These are phyloP conservation scores for Aspergillus conjunctus DNA, from an alignment of 495 filamentous ascomycete species.

Conservation along the genomic window DNA sequence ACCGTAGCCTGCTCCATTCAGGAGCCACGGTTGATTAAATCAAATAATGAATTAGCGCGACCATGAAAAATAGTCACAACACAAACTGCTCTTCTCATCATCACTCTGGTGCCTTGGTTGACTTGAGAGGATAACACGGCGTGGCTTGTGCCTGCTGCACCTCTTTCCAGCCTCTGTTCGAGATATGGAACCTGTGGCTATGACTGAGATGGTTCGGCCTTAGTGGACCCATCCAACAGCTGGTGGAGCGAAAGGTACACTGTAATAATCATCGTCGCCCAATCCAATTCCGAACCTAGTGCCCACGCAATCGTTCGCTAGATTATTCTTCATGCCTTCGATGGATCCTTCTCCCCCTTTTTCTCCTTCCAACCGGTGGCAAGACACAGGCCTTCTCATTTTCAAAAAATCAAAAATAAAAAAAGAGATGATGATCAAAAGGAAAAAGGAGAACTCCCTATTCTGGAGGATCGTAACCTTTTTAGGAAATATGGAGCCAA, in stretches of 20 bases:
- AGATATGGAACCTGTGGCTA: constrained; percentile 16
- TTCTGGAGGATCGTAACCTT: constrained; percentile 9
- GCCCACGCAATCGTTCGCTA: constrained; percentile 11
- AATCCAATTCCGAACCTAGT: constrained; percentile 10
- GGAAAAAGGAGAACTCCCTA: constrained; percentile 19
- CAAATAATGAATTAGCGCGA: not conserved
- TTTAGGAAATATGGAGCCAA: constrained; percentile 9
- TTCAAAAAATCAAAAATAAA: not conserved
- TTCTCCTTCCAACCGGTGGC: constrained; percentile 19
- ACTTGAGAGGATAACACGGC: constrained; percentile 6
- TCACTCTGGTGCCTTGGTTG: not conserved
- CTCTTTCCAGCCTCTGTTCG: not conserved
- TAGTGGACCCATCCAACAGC: constrained; percentile 12
- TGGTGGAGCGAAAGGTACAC: constrained; percentile 12
- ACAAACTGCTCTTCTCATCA: constrained; percentile 1
- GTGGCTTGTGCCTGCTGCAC: constrained; percentile 15
- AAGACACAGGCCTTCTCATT: constrained; percentile 9
- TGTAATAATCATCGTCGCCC: constrained; percentile 17
- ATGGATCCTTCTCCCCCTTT: constrained; percentile 13
- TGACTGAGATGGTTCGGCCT: constrained; percentile 8
- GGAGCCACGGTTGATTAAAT: not conserved
- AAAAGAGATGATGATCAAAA: not conserved
- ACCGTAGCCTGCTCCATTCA: constrained; percentile 12
- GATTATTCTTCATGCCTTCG: constrained; percentile 17
- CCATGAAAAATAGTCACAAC: not conserved